These are phyloP conservation scores for Chalciporus sp. DNA, from an alignment of 1,284 basidiomycete genomes.

Conservation along the genomic window DNA sequence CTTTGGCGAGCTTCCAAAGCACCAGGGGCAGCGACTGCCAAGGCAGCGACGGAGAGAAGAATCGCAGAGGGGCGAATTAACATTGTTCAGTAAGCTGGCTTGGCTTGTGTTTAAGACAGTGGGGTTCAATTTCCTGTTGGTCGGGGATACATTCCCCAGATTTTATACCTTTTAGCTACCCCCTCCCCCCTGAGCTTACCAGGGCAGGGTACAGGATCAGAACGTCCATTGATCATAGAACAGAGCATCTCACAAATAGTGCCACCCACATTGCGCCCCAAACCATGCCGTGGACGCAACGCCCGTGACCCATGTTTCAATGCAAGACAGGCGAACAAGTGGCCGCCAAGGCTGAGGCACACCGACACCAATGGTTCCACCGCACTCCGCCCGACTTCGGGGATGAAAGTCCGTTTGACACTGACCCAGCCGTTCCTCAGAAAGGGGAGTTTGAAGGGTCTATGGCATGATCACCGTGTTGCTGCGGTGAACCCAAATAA, in stretches of 20 bases:
- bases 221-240: not conserved
- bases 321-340: not conserved
- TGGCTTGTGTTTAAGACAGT: not conserved
- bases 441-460: not conserved
- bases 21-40: conserved; percentile 13
- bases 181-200: not conserved
- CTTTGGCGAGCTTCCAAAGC: conserved; percentile 4
- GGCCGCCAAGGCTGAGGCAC: not conserved
- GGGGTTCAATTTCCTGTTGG: not conserved
- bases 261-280: not conserved
- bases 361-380: not conserved
- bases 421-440: not conserved
- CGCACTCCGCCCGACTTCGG: not conserved
- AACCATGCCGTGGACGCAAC: not conserved
- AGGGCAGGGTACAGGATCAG: not conserved
- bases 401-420: not conserved
- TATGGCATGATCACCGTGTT: too few species aligned
- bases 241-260: not conserved
- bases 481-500: too few species aligned
- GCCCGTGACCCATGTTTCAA: not conserved
- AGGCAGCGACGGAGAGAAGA: conserved; percentile 8
- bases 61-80: conserved; percentile 9
- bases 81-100: conserved; percentile 10
- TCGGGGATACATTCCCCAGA: not conserved
- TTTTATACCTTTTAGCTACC: not conserved